Percentiles rank a stretch among this genome's conserved stretches.
phyloP scores from a whole-genome alignment of 208 protist genomes.

The Wallacemonas sp. region DNA sequence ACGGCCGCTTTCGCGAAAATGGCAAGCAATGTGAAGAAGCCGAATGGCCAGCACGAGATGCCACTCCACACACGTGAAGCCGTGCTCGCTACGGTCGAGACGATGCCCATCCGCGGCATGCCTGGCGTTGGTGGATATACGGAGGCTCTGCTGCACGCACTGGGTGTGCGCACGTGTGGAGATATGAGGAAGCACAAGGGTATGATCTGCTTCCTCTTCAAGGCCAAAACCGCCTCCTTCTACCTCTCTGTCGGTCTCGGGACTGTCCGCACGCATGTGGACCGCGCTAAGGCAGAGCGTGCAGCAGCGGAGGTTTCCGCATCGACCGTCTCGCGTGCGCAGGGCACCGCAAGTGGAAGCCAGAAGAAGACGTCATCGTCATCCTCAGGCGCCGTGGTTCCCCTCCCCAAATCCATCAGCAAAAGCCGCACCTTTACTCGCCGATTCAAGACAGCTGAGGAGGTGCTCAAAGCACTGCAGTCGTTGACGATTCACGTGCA shows the following conservation, averaged over 20 bases:
- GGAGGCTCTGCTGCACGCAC: slow-evolving; percentile 34
- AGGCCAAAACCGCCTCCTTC: slow-evolving; percentile 47
- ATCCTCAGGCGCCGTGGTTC: neutral
- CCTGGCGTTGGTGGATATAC: slow-evolving; percentile 53
- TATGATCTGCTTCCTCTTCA: slow-evolving; percentile 55
- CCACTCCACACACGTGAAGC: slow-evolving; percentile 37
- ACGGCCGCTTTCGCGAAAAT: slow-evolving; percentile 84
- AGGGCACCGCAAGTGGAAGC: neutral
- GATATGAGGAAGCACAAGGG: slow-evolving; percentile 30
- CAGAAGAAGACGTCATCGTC: too few species aligned
- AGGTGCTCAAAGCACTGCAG: slow-evolving; percentile 18
- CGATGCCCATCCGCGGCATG: slow-evolving; percentile 46
- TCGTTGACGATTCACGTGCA: slow-evolving; percentile 19
- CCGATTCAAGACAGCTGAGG: slow-evolving; percentile 9
- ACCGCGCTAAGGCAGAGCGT: slow-evolving; percentile 23
- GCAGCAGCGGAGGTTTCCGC: neutral
- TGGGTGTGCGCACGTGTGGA: slow-evolving; percentile 51
- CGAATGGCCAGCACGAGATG: slow-evolving; percentile 83
- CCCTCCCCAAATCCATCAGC: slow-evolving; percentile 35
- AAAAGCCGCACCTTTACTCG: slow-evolving; percentile 40
- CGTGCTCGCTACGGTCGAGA: slow-evolving; percentile 40
- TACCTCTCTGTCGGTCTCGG: slow-evolving; percentile 60
- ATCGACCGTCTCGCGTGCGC: too few species aligned
- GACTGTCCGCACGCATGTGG: slow-evolving; percentile 40
- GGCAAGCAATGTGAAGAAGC: slow-evolving; percentile 86